Evolutionary conservation across 352 stramenopile genomes (phyloP).

Genomic region (Phytophthora cryptogea): DNA sequence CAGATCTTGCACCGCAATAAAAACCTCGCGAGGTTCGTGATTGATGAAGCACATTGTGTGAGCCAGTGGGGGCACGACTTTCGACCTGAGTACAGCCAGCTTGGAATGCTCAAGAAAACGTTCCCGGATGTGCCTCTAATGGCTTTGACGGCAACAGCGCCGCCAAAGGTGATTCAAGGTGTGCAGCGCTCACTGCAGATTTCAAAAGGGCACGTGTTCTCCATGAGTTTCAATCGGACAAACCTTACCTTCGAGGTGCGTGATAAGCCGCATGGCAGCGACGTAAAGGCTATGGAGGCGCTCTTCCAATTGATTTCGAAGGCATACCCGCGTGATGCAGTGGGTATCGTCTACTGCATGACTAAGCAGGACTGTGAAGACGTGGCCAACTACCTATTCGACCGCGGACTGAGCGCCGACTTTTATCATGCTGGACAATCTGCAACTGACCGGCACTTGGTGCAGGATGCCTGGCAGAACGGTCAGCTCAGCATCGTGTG

Average conservation of each 20-base stretch:
- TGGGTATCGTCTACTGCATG: constrained; percentile 96
- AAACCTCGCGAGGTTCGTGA: constrained; percentile 93
- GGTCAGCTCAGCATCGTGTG: constrained; percentile 91
- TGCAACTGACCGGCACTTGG: constrained; percentile 76
- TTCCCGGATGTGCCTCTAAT: constrained; percentile 94
- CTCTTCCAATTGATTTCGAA: constrained; percentile 58
- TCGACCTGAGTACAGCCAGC: constrained; percentile 92
- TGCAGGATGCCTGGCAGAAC: constrained; percentile 78
- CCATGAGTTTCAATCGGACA: constrained; percentile 91
- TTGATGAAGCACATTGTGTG: constrained; percentile 93
- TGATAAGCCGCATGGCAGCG: constrained; percentile 58
- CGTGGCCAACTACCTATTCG: constrained; percentile 89
- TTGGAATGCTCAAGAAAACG: constrained; percentile 88
- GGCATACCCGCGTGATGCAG: constrained; percentile 47
- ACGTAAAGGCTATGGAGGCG: constrained; percentile 55
- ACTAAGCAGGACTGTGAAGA: constrained; percentile 93
- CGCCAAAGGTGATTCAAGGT: constrained; percentile 82
- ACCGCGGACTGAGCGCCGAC: constrained; percentile 83
- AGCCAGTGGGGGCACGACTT: constrained; percentile 92
- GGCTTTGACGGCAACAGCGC: constrained; percentile 92
- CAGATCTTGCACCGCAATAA: constrained; percentile 43
- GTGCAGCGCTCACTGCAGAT: constrained; percentile 83
- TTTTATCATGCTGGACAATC: constrained; percentile 93
- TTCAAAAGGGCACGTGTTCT: constrained; percentile 82
- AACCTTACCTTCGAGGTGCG: constrained; percentile 94